phyloP scores from a whole-genome alignment of 2,329 filamentous ascomycete species.

The Phialemoniopsis sp. region DNA sequence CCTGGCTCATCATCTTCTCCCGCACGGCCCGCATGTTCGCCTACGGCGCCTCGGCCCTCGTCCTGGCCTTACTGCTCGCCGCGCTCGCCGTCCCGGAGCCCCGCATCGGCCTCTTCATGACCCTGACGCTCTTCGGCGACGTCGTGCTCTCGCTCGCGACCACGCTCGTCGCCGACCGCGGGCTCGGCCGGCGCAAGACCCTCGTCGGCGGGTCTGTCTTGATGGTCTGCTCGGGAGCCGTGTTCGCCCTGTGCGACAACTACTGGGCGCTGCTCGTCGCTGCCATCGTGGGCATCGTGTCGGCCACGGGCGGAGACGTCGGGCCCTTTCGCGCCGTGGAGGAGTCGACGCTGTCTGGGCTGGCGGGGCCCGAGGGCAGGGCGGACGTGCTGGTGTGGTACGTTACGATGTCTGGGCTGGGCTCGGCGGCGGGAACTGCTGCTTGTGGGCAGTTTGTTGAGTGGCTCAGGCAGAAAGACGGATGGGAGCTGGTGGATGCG shows the following conservation, averaged over 20 bases:
- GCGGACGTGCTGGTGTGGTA: slow-evolving; percentile 67
- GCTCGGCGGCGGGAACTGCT: slow-evolving; percentile 49
- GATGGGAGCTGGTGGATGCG: slow-evolving; percentile 43
- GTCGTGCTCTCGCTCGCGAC: slow-evolving; percentile 53
- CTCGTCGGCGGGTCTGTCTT: slow-evolving; percentile 46
- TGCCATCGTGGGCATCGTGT: slow-evolving; percentile 57
- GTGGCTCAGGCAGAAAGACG: slow-evolving; percentile 33
- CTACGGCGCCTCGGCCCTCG: slow-evolving; percentile 57
- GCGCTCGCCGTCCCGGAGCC: slow-evolving; percentile 51
- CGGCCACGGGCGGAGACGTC: slow-evolving; percentile 60
- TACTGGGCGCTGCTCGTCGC: slow-evolving; percentile 57
- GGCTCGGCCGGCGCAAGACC: slow-evolving; percentile 50
- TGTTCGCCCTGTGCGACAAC: slow-evolving; percentile 50
- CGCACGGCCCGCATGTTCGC: slow-evolving; percentile 55
- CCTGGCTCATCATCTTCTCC: slow-evolving; percentile 48
- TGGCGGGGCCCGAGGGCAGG: slow-evolving; percentile 49
- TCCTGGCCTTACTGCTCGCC: slow-evolving; percentile 58
- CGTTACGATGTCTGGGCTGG: slow-evolving; percentile 51
- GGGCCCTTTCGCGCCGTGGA: slow-evolving; percentile 65
- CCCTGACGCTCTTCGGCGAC: slow-evolving; percentile 57
- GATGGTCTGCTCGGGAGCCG: slow-evolving; percentile 51
- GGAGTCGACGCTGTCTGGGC: slow-evolving; percentile 58
- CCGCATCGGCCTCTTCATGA: slow-evolving; percentile 62
- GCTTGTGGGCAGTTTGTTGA: slow-evolving; percentile 46
- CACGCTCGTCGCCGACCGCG: slow-evolving; percentile 54